Evolutionary conservation across 2,329 filamentous ascomycete genomes (phyloP), one percentile per base, ranked within the genome.

Genomic region (Endothia cerciana): DNA sequence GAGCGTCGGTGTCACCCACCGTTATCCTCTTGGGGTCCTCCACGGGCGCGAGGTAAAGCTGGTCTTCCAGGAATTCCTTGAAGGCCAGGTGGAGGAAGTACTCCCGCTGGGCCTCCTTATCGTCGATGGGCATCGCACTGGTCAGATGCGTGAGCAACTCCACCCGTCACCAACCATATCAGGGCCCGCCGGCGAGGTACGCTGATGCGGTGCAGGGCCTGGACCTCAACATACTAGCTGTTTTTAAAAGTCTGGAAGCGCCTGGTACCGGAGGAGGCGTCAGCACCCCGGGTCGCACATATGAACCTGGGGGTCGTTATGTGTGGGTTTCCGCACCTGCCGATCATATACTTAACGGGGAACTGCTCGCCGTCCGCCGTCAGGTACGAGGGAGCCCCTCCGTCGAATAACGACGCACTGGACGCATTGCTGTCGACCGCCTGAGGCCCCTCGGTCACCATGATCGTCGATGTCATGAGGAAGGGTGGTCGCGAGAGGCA

Each of bases 21-120:
- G 38, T 40, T 58, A 58, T 58, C 22, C 55, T 58, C 38, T 58
- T 38, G 33, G 55, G 33, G 22, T 58, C 55, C 2, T 8, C 25
- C 30, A 40, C 11, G 38, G 55, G 55, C 36, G 55, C 55, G 19
- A 58, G 55, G 22, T 58, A 58, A 17, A 58, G 55, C 36, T 58
- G 55, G 33, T 58, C 55, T 19, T 58, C 38, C 0, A 58, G 55
- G n/a, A 58, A 58, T 8, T 58, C 55, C 36, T 58, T 58, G 8
- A 58, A 58, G 36, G 55, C 55, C 55, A 58, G 33, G 55, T 58
- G 55, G n/a, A 58, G 33, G 55, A 58, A 58, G n/a, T 58, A 58
- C 11, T 58, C 55, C 33, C 55, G 41, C 55, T 58, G 55, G 11
- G 55, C 55, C 33, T 58, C 55, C 36, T 58, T 58, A 25, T 58